phyloP scores from a whole-genome alignment of 192 early-diverging fungal species.

The Backusella tarrabulga region DNA sequence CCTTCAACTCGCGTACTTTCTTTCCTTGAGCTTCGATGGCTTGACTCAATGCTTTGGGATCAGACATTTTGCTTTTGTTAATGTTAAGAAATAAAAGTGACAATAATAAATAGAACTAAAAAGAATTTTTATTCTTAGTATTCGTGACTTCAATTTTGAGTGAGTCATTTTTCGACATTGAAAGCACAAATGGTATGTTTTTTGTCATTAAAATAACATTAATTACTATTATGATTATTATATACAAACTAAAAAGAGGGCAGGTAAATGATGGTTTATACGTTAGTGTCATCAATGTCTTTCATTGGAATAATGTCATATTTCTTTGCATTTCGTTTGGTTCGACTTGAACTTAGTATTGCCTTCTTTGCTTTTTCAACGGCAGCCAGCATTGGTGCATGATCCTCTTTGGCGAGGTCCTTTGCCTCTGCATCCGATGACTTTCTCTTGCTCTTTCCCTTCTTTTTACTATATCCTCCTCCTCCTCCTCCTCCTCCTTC shows the following conservation, averaged over 20 bases:
- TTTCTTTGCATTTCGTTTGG: slow-evolving; percentile 6
- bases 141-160: not conserved
- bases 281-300: not conserved
- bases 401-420: not conserved
- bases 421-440: slow-evolving; percentile 12
- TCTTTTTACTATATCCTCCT: not conserved
- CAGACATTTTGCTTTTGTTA: slow-evolving; percentile 20
- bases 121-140: not conserved
- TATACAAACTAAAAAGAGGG: not conserved
- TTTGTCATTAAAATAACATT: too few relatives aligned
- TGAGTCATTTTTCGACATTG: not conserved
- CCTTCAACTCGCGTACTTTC: slow-evolving; percentile 61
- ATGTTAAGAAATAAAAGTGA: not conserved
- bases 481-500: not conserved
- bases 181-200: not conserved
- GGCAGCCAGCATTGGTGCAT: slow-evolving; percentile 10
- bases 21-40: slow-evolving; percentile 59
- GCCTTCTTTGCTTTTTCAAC: slow-evolving; percentile 16
- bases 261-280: not conserved
- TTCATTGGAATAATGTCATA: slow-evolving; percentile 20
- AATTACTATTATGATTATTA: not conserved
- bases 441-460: slow-evolving; percentile 16
- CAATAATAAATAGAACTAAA: not conserved
- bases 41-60: slow-evolving; percentile 23
- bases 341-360: not conserved